These are phyloP conservation scores for Guillardia theta DNA, from an alignment of 78 protist genomes.

Conservation along the genomic window DNA sequence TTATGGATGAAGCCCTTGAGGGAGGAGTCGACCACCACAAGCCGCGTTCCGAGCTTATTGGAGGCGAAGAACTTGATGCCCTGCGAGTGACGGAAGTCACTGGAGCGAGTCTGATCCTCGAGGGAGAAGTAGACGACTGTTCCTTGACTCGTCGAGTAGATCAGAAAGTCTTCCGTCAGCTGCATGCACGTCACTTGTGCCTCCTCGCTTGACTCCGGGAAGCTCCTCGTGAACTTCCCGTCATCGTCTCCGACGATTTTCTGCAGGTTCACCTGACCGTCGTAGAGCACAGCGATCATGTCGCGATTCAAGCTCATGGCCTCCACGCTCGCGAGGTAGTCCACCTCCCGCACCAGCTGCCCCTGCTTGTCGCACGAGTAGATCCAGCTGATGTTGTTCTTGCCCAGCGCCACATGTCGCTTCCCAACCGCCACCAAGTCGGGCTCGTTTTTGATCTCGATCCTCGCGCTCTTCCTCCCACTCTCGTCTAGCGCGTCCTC, in stretches of 20 bases:
- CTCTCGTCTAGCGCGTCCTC: not conserved
- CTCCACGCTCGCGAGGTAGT: constrained; percentile 52
- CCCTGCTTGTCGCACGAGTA: not conserved
- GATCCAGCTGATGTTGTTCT: constrained; percentile 70
- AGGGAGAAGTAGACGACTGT: constrained; percentile 41
- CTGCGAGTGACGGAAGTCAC: constrained; percentile 37
- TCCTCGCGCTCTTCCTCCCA: not conserved
- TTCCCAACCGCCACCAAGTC: not conserved
- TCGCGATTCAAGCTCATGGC: not conserved
- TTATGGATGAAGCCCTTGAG: constrained; percentile 36
- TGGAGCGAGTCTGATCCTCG: not conserved
- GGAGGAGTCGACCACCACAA: constrained; percentile 43
- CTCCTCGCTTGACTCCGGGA: constrained; percentile 55
- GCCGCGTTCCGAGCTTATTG: constrained; percentile 61
- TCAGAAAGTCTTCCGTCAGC: constrained; percentile 57
- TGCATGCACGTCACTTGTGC: not conserved
- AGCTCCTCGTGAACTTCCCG: not conserved
- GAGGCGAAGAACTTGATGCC: constrained; percentile 29
- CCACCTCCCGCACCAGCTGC: not conserved
- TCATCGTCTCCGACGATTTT: not conserved
- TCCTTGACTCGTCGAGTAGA: constrained; percentile 60
- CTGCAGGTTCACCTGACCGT: constrained; percentile 45
- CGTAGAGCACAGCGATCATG: constrained; percentile 55
- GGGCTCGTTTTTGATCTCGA: constrained; percentile 6
- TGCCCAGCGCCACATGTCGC: constrained; percentile 30